These are phyloP conservation scores for Penicillium sp. DNA, from an alignment of 2,329 filamentous ascomycete genomes.

Conservation along the genomic window DNA sequence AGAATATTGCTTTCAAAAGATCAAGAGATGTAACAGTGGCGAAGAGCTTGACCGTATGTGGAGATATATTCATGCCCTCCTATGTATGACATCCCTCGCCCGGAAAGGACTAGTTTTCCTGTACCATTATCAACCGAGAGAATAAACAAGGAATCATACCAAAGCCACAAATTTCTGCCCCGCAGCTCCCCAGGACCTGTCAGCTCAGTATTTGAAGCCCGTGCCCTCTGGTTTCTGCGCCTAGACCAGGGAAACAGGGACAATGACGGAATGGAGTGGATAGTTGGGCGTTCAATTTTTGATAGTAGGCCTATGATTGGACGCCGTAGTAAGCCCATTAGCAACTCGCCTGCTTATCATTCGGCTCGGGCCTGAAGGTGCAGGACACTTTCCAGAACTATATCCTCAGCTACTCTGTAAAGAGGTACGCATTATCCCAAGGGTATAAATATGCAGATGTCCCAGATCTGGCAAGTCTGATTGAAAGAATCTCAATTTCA, in stretches of 20 bases:
- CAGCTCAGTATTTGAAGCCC: neutral
- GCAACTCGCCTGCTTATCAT: neutral
- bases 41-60: neutral
- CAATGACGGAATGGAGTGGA: neutral
- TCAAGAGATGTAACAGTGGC: neutral
- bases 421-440: neutral
- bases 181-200: neutral
- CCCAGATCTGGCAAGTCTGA: neutral
- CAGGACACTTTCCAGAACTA: neutral
- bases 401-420: neutral
- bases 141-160: neutral
- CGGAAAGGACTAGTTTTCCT: neutral
- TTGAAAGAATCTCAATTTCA: conserved; percentile 7
- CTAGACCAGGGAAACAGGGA: neutral
- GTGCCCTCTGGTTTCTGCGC: neutral
- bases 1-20: neutral
- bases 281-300: neutral
- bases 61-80: neutral
- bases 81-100: neutral
- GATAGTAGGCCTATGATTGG: neutral
- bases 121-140: neutral
- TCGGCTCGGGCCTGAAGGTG: neutral
- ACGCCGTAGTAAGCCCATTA: neutral
- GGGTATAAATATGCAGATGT: neutral
- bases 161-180: neutral